Conservation (phyloP, 805 yeast genomes). For the Hanseniaspora hatyaiensis region DNA sequence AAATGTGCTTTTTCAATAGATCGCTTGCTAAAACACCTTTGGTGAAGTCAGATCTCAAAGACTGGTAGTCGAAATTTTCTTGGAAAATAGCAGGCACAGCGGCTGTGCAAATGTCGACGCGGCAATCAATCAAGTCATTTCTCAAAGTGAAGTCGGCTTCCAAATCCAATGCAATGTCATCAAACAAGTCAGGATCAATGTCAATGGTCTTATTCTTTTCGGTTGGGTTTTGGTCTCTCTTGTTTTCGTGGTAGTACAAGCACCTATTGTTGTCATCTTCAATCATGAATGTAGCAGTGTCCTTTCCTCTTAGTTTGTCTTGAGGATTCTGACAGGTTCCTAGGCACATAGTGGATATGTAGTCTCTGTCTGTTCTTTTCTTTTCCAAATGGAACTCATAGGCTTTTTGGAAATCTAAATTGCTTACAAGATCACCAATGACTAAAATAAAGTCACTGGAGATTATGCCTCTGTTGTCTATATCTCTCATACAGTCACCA, state of each 20-base stretch:
- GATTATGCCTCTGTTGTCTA: slow-evolving; percentile 81
- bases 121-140: slow-evolving; percentile 92
- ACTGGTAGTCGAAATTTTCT: slow-evolving; percentile 91
- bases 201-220: slow-evolving; percentile 38
- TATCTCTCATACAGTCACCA: slow-evolving; percentile 94
- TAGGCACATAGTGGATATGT: slow-evolving; percentile 87
- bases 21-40: slow-evolving; percentile 85
- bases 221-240: slow-evolving; percentile 35
- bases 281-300: slow-evolving; percentile 74
- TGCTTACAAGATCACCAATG: slow-evolving; percentile 92
- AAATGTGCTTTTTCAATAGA: slow-evolving; percentile 77
- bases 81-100: slow-evolving; percentile 91
- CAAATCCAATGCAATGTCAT: slow-evolving; percentile 39
- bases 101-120: slow-evolving; percentile 88
- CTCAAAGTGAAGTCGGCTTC: slow-evolving; percentile 55
- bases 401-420: slow-evolving; percentile 65
- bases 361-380: slow-evolving; percentile 69
- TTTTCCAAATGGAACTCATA: slow-evolving; percentile 62
- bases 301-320: slow-evolving; percentile 75
- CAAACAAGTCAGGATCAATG: slow-evolving; percentile 75
- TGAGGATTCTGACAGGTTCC: slow-evolving; percentile 63
- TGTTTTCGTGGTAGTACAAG: slow-evolving; percentile 70
- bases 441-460: slow-evolving; percentile 82
- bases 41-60: slow-evolving; percentile 74
- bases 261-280: slow-evolving; percentile 67